Conservation (phyloP, 1,284 basidiomycete species). For the Stereum hirsutum region DNA sequence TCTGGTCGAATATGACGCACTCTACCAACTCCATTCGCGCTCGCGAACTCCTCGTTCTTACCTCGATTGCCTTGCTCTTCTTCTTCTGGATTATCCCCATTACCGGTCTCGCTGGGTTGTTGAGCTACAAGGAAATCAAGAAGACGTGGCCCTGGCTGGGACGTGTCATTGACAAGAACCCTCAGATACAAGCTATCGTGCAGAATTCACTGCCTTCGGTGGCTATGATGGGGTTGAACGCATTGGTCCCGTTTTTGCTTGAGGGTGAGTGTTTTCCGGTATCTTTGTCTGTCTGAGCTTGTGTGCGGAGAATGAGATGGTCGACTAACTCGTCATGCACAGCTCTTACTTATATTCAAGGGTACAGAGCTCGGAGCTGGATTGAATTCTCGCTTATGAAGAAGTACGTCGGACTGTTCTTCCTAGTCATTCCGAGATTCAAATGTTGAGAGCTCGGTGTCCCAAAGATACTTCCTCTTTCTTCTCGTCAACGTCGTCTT, state of each 20-base stretch:
- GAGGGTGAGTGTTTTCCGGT: constrained; percentile 61
- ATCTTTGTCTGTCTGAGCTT: constrained; percentile 5
- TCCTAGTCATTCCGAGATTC: constrained; percentile 1
- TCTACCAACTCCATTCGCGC: constrained; percentile 46
- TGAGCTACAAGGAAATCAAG: constrained; percentile 90
- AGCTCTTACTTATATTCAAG: constrained; percentile 86
- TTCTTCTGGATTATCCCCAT: constrained; percentile 88
- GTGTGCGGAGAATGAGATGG: not conserved
- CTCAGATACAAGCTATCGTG: constrained; percentile 77
- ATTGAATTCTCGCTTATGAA: constrained; percentile 90
- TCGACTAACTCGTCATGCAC: constrained; percentile 1
- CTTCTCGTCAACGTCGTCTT: constrained; percentile 92
- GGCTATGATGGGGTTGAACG: constrained; percentile 87
- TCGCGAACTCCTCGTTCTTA: constrained; percentile 64
- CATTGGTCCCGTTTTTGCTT: constrained; percentile 80
- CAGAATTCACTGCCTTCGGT: constrained; percentile 90
- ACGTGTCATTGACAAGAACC: constrained; percentile 69
- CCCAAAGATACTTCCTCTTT: constrained; percentile 85
- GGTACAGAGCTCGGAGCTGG: constrained; percentile 82
- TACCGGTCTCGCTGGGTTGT: constrained; percentile 72
- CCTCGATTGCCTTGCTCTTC: constrained; percentile 59
- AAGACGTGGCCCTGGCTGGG: constrained; percentile 83
- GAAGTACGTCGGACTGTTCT: constrained; percentile 47
- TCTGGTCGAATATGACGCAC: constrained; percentile 85
- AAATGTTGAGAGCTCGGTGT: not conserved